These are phyloP conservation scores for Magnusiomyces tetraspermus DNA, from an alignment of 1,139 yeast genomes.

Conservation along the genomic window DNA sequence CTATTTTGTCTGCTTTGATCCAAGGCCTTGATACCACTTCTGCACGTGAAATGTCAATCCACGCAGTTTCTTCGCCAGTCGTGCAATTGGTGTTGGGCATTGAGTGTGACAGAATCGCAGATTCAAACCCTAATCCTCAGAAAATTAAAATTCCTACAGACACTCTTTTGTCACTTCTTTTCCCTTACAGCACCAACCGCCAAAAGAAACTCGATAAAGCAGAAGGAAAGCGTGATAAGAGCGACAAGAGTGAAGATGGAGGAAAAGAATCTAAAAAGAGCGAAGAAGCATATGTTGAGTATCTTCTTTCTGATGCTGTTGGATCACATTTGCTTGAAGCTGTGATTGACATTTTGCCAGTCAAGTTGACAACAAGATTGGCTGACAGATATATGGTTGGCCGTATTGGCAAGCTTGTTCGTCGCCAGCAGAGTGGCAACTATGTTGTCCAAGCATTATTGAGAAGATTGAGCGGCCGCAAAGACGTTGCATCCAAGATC, in stretches of 20 bases:
- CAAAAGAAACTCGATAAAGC: background rate
- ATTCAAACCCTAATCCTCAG: background rate
- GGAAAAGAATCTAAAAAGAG: constrained; percentile 38
- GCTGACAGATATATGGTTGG: constrained; percentile 65
- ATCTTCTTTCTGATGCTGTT: constrained; percentile 72
- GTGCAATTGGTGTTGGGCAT: constrained; percentile 68
- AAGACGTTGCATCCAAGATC: constrained; percentile 47
- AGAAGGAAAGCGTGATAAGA: constrained; percentile 28
- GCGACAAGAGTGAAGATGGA: constrained; percentile 16
- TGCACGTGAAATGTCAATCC: constrained; percentile 66
- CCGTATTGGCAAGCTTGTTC: constrained; percentile 60
- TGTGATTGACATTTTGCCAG: constrained; percentile 55
- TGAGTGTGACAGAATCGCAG: constrained; percentile 68
- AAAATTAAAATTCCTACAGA: constrained; percentile 4
- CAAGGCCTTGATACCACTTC: constrained; percentile 35
- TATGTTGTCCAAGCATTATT: constrained; percentile 65
- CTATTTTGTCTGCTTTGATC: constrained; percentile 29
- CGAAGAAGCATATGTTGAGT: constrained; percentile 78
- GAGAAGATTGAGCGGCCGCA: constrained; percentile 44
- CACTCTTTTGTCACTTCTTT: background rate
- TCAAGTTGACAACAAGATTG: constrained; percentile 59
- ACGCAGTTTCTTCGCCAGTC: constrained; percentile 80
- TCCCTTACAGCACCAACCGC: constrained; percentile 5
- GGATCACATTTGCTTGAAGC: constrained; percentile 87
- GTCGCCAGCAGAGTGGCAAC: constrained; percentile 65